phyloP scores from a whole-genome alignment of 75 land plant genomes.

The Azolla pinnata region DNA sequence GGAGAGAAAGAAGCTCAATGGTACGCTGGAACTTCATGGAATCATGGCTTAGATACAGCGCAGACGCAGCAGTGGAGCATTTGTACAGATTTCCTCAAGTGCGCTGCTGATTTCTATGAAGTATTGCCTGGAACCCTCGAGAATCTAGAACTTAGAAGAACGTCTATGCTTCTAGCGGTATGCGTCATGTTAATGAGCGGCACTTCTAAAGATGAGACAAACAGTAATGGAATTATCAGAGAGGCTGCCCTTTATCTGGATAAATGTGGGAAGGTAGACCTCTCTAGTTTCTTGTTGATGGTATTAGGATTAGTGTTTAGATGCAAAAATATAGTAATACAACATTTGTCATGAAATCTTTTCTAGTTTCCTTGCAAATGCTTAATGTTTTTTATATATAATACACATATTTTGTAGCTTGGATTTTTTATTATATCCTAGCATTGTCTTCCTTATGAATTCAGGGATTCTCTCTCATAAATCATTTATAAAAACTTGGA shows the following conservation, averaged over 20 bases:
- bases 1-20: constrained; percentile 61
- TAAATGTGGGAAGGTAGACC: constrained; percentile 64
- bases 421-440: too few species aligned
- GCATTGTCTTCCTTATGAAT: too few species aligned
- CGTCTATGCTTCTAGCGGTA: constrained; percentile 46
- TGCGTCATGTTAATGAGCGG: constrained; percentile 46
- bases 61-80: constrained; percentile 32
- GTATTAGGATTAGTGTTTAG: too few species aligned
- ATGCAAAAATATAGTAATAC: too few species aligned
- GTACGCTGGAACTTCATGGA: constrained; percentile 73
- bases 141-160: constrained; percentile 36
- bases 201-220: constrained; percentile 15
- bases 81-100: constrained; percentile 43
- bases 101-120: constrained; percentile 63
- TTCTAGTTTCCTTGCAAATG: too few species aligned
- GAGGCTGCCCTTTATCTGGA: constrained; percentile 46
- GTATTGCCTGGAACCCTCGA: constrained; percentile 13
- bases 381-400: too few species aligned
- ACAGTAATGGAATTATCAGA: constrained; percentile 25
- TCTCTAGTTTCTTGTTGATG: too few species aligned
- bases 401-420: too few species aligned
- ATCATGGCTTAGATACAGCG: constrained; percentile 52
- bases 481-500: too few species aligned
- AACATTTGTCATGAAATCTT: too few species aligned
- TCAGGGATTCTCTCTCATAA: too few species aligned